Conservation (phyloP, 805 yeast species). For the Spathaspora girioi region DNA sequence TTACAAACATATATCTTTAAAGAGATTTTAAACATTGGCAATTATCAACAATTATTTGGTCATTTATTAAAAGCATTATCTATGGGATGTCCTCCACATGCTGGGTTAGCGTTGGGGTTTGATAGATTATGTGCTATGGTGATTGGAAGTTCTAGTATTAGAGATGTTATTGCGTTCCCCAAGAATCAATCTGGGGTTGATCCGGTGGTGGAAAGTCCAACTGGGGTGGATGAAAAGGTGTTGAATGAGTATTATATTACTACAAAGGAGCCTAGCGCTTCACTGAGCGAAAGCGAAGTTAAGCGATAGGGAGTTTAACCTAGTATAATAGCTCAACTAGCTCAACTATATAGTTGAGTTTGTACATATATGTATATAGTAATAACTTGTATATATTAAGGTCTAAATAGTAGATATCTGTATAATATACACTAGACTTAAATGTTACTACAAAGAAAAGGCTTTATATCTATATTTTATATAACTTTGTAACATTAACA, state of each 20-base stretch:
- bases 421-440: too few species aligned
- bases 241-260: conserved; percentile 50
- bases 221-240: conserved; percentile 48
- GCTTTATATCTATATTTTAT: background rate
- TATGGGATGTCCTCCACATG: conserved; percentile 98
- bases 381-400: conserved; percentile 6
- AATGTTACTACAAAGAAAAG: background rate
- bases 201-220: conserved; percentile 84
- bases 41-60: conserved; percentile 70
- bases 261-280: background rate
- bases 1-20: conserved; percentile 74
- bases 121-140: conserved; percentile 92
- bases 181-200: conserved; percentile 87
- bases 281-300: too few species aligned
- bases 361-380: conserved; percentile 1
- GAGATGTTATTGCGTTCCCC: conserved; percentile 96
- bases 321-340: too few species aligned
- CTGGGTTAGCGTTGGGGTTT: conserved; percentile 93
- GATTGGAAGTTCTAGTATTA: conserved; percentile 67
- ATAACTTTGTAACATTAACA: background rate
- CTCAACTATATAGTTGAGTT: background rate
- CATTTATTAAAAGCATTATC: conserved; percentile 79
- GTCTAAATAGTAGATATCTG: background rate
- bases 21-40: conserved; percentile 53
- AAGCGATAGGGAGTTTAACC: too few species aligned